Evolutionary conservation across 176 grass and related monocot genomes (phyloP).

Genomic region (Eragrostis curvula): DNA sequence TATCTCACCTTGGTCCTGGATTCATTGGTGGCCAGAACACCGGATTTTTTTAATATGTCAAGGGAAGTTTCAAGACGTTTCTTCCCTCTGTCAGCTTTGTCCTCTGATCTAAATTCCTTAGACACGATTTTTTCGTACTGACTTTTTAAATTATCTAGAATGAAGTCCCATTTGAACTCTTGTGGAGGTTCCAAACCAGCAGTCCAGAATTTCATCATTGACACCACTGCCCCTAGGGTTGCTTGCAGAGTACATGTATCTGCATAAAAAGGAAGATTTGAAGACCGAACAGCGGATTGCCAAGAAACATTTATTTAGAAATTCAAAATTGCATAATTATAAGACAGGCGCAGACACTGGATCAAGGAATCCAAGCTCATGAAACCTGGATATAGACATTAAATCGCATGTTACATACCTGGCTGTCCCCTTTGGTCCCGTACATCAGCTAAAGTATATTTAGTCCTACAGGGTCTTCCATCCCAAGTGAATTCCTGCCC

Average conservation of each 20-base stretch:
- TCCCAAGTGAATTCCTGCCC: too few relatives aligned
- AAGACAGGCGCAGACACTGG: too few relatives aligned
- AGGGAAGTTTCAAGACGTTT: not conserved
- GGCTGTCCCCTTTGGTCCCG: too few relatives aligned
- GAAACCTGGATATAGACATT: too few relatives aligned
- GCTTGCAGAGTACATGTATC: constrained; percentile 11
- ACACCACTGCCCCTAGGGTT: not conserved
- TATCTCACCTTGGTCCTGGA: constrained; percentile 7
- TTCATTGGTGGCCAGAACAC: not conserved
- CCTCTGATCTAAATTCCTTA: not conserved
- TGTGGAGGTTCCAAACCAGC: not conserved
- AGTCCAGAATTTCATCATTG: not conserved
- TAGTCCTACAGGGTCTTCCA: too few relatives aligned
- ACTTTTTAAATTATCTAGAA: not conserved
- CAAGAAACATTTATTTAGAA: too few relatives aligned
- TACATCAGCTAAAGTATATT: too few relatives aligned
- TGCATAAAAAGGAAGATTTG: not conserved
- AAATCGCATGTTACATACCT: too few relatives aligned
- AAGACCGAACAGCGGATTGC: too few relatives aligned
- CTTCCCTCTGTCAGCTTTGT: not conserved
- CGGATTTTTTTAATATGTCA: not conserved
- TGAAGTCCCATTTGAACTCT: not conserved
- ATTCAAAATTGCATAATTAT: too few relatives aligned
- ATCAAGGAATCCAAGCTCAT: too few relatives aligned
- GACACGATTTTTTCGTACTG: not conserved